phyloP scores from a whole-genome alignment of 2,329 filamentous ascomycete species.

The Diplodia sapinea region DNA sequence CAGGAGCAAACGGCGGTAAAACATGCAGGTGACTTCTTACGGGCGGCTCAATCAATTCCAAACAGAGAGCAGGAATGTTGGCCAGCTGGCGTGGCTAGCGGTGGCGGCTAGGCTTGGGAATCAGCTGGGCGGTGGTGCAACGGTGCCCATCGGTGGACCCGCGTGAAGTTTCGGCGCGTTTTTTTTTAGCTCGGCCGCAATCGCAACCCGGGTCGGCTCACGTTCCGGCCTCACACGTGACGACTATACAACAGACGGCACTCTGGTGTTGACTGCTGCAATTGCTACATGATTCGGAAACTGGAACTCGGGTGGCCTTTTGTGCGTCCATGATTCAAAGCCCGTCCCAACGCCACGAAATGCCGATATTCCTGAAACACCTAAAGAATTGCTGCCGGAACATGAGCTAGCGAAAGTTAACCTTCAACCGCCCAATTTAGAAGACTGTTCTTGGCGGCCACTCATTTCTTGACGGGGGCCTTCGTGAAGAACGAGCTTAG shows the following conservation, averaged over 20 bases:
- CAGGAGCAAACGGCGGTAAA: conserved; percentile 3
- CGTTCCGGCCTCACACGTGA: conserved; percentile 8
- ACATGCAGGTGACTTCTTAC: conserved; percentile 21
- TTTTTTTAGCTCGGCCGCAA: conserved; percentile 6
- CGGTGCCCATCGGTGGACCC: conserved; percentile 16
- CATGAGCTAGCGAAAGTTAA: background rate
- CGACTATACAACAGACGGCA: conserved; percentile 7
- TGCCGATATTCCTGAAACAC: background rate
- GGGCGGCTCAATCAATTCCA: conserved; percentile 4
- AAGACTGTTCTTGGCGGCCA: background rate
- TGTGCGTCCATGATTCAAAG: background rate
- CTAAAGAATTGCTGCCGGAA: background rate
- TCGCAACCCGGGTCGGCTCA: background rate
- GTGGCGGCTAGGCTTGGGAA: conserved; percentile 6
- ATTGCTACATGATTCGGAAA: background rate
- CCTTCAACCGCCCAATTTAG: background rate
- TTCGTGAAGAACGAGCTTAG: conserved; percentile 93
- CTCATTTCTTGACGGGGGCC: conserved; percentile 45
- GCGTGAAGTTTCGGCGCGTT: background rate
- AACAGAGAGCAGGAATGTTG: conserved; percentile 5
- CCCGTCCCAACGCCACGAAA: conserved; percentile 4
- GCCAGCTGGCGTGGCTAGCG: conserved; percentile 4
- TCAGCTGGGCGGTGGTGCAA: conserved; percentile 13
- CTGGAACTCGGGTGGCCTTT: background rate
- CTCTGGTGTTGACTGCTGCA: conserved; percentile 12